phyloP scores from a whole-genome alignment of 805 yeast species.

The Candida ipomoeae region DNA sequence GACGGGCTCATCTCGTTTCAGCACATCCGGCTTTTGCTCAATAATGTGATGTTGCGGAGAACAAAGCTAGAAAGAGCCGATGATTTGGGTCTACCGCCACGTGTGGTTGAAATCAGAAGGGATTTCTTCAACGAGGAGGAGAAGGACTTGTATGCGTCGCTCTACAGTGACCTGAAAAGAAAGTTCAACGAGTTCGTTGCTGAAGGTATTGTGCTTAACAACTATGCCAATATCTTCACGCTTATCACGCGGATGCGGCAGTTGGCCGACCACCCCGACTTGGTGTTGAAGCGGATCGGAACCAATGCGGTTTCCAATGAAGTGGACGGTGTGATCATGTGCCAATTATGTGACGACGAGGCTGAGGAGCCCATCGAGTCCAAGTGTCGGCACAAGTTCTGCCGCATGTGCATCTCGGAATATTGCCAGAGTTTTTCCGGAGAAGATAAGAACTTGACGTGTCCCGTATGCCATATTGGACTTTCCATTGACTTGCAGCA shows the following conservation, averaged over 20 bases:
- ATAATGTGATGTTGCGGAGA: constrained; percentile 85
- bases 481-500: constrained; percentile 85
- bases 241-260: constrained; percentile 96
- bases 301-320: constrained; percentile 34
- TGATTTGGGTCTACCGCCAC: constrained; percentile 94
- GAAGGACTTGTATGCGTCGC: constrained; percentile 82
- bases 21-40: constrained; percentile 67
- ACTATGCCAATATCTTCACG: constrained; percentile 95
- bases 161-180: constrained; percentile 82
- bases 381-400: constrained; percentile 89
- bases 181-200: constrained; percentile 90
- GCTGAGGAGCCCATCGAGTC: constrained; percentile 97
- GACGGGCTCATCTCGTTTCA: constrained; percentile 77
- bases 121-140: constrained; percentile 93
- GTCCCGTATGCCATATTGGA: constrained; percentile 96
- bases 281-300: constrained; percentile 72
- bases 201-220: constrained; percentile 93
- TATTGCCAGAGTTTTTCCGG: constrained; percentile 81
- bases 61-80: constrained; percentile 96
- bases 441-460: constrained; percentile 54
- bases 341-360: constrained; percentile 94
- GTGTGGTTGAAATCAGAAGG: constrained; percentile 82
- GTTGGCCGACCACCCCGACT: constrained; percentile 96
- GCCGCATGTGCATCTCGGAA: constrained; percentile 88
- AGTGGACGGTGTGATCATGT: constrained; percentile 58